Percentiles rank a stretch among this genome's conserved stretches.
Conservation (phyloP, 2,329 filamentous ascomycete genomes). For the Diaporthe velutina region DNA sequence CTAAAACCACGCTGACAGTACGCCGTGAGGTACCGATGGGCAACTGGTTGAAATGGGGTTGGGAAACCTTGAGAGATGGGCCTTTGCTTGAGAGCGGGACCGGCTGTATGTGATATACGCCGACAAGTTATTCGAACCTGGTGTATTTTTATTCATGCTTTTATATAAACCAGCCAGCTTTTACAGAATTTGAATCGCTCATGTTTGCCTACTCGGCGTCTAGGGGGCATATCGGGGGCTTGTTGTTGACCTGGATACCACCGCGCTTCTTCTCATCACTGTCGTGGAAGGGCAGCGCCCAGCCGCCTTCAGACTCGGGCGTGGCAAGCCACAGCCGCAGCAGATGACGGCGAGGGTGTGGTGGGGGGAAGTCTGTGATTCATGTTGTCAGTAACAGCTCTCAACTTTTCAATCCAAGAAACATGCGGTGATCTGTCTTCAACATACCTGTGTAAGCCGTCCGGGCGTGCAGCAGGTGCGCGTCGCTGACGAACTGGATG, state of each 20-base stretch:
- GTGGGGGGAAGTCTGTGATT: conserved; percentile 67
- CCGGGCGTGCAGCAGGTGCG: conserved; percentile 83
- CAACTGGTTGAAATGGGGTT: background rate
- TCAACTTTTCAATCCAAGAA: background rate
- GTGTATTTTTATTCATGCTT: background rate
- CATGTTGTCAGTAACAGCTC: background rate
- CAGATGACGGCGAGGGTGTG: conserved; percentile 79
- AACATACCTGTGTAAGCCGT: conserved; percentile 79
- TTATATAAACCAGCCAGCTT: background rate
- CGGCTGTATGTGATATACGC: no score
- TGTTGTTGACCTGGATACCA: conserved; percentile 89
- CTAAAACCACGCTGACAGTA: no score
- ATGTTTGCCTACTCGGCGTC: conserved; percentile 77
- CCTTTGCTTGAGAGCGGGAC: background rate
- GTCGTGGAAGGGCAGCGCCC: conserved; percentile 87
- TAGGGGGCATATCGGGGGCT: conserved; percentile 78
- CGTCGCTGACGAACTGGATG: conserved; percentile 88
- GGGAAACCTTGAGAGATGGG: no score
- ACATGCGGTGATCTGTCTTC: conserved; percentile 41
- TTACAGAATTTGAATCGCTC: conserved; percentile 58
- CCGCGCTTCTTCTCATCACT: conserved; percentile 87
- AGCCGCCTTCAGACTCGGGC: conserved; percentile 85
- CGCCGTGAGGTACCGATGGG: background rate
- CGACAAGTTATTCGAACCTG: background rate
- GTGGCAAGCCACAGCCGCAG: conserved; percentile 89